phyloP scores from a whole-genome alignment of 345 rosid species.

The Noccaea bulbosa region DNA sequence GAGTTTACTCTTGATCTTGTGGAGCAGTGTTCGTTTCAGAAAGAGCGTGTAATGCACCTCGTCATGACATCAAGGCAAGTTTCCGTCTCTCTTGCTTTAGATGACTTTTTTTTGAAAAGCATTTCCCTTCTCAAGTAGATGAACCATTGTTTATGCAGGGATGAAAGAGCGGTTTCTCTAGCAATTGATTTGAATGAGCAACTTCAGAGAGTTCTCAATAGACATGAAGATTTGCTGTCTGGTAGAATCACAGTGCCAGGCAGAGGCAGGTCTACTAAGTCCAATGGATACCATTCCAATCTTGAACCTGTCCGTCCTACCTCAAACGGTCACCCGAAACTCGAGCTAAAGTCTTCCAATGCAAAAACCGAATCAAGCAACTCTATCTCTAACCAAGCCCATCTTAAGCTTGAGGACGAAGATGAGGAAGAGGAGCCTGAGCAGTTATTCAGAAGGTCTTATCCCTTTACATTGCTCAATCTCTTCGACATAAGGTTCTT shows the following conservation, averaged over 20 bases:
- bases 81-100: constrained; percentile 23
- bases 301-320: constrained; percentile 45
- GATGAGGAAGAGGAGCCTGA: constrained; percentile 78
- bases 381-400: constrained; percentile 47
- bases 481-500: neutral
- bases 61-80: constrained; percentile 83
- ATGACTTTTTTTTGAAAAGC: neutral
- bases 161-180: constrained; percentile 81
- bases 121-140: constrained; percentile 19
- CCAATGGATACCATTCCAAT: constrained; percentile 39
- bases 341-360: constrained; percentile 35
- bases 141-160: constrained; percentile 51
- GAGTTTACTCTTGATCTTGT: constrained; percentile 99
- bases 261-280: constrained; percentile 46
- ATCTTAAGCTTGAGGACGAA: constrained; percentile 54
- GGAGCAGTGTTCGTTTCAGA: constrained; percentile 98
- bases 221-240: constrained; percentile 77
- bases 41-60: constrained; percentile 92
- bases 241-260: constrained; percentile 51
- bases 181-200: constrained; percentile 93
- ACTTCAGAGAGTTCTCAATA: constrained; percentile 78
- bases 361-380: constrained; percentile 47
- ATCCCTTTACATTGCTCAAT: constrained; percentile 9
- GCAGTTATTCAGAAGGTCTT: constrained; percentile 88
- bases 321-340: constrained; percentile 50